These are phyloP conservation scores for Eutypa lata DNA, from an alignment of 2,329 filamentous ascomycete species.

Conservation along the genomic window DNA sequence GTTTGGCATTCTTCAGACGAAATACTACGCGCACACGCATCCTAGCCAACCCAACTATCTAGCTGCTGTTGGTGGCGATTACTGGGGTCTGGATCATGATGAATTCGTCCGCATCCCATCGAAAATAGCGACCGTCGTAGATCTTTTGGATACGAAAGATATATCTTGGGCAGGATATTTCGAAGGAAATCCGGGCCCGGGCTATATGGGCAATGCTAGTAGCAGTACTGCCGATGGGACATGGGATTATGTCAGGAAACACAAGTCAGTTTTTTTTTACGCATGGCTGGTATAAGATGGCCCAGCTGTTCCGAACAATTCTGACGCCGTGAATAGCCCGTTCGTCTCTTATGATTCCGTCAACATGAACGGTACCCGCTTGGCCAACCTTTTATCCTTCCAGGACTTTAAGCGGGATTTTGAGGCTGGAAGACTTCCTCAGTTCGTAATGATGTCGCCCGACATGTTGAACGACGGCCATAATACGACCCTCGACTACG, in stretches of 20 bases:
- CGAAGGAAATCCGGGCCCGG: constrained; percentile 42
- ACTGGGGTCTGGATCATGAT: constrained; percentile 47
- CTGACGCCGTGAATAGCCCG: constrained; percentile 24
- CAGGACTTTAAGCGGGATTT: constrained; percentile 59
- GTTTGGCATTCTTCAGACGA: constrained; percentile 41
- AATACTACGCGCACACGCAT: constrained; percentile 45
- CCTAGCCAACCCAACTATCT: constrained; percentile 43
- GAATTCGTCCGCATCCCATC: constrained; percentile 38
- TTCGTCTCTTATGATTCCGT: constrained; percentile 42
- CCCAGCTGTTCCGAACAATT: neutral
- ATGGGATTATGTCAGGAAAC: constrained; percentile 38
- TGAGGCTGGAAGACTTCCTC: constrained; percentile 53
- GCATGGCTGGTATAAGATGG: neutral
- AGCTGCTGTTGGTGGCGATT: constrained; percentile 43
- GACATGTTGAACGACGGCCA: constrained; percentile 68
- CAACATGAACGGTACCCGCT: constrained; percentile 39
- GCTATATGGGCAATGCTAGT: constrained; percentile 39
- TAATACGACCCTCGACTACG: constrained; percentile 67
- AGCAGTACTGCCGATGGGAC: constrained; percentile 29
- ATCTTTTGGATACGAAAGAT: constrained; percentile 38
- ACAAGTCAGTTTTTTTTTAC: constrained; percentile 31
- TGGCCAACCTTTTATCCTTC: constrained; percentile 61
- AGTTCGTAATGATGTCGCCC: constrained; percentile 62
- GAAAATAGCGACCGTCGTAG: constrained; percentile 45
- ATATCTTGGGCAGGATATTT: constrained; percentile 45